Evolutionary conservation across 352 stramenopile genomes (phyloP).

Genomic region (Globisporangium uncinulatum): DNA sequence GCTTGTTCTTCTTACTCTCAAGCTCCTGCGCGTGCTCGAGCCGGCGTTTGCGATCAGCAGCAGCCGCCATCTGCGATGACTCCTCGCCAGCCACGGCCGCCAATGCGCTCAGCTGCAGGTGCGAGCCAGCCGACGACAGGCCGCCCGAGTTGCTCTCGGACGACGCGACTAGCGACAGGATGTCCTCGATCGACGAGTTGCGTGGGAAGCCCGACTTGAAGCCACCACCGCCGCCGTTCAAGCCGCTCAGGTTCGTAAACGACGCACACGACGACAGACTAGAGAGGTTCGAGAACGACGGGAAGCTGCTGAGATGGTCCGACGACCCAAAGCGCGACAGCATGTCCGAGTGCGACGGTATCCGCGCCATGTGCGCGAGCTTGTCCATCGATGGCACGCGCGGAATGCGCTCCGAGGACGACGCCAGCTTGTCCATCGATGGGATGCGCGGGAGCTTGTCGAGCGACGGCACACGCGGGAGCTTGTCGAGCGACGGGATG

Average conservation of each 20-base stretch:
- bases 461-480: slow-evolving; percentile 43
- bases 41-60: slow-evolving; percentile 51
- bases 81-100: slow-evolving; percentile 61
- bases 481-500: slow-evolving; percentile 62
- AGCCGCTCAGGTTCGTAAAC: slow-evolving; percentile 66
- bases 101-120: slow-evolving; percentile 60
- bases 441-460: slow-evolving; percentile 63
- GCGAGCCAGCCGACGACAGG: slow-evolving; percentile 42
- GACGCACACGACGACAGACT: slow-evolving; percentile 58
- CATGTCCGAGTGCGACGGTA: slow-evolving; percentile 63
- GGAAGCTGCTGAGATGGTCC: slow-evolving; percentile 69
- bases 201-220: slow-evolving; percentile 59
- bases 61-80: slow-evolving; percentile 38
- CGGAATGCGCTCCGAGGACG: slow-evolving; percentile 62
- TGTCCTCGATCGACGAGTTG: slow-evolving; percentile 86
- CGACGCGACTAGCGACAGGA: slow-evolving; percentile 77
- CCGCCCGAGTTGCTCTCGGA: slow-evolving; percentile 54
- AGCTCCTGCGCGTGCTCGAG: slow-evolving; percentile 27
- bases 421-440: slow-evolving; percentile 68
- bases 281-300: slow-evolving; percentile 71
- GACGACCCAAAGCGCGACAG: slow-evolving; percentile 60
- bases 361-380: slow-evolving; percentile 40
- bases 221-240: slow-evolving; percentile 22
- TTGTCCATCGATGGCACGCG: slow-evolving; percentile 65
- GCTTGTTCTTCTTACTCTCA: slow-evolving; percentile 52